These are phyloP conservation scores for Lobulomyces angularis DNA, from an alignment of 192 early-diverging fungal genomes.

Conservation along the genomic window DNA sequence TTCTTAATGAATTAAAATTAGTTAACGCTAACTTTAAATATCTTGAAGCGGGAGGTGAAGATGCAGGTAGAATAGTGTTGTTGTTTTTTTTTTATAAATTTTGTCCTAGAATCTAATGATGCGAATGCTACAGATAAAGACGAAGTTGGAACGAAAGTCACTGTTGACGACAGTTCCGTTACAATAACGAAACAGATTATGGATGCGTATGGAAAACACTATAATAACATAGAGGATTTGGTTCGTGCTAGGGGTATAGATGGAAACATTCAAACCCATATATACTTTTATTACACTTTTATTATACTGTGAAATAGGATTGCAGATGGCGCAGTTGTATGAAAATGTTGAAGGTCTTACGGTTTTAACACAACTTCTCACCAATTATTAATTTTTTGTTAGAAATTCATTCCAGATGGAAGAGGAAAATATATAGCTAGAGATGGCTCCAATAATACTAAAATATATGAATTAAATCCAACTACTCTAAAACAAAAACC, in stretches of 20 bases:
- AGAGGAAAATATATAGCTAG: slow-evolving; percentile 17
- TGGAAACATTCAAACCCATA: too few species aligned
- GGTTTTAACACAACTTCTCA: slow-evolving; percentile 9
- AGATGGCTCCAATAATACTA: slow-evolving; percentile 17
- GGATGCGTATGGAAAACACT: neutral
- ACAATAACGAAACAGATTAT: slow-evolving; percentile 1
- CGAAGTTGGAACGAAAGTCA: slow-evolving; percentile 2
- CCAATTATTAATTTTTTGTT: too few species aligned
- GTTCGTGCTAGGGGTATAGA: slow-evolving; percentile 1
- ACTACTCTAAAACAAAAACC: slow-evolving; percentile 54
- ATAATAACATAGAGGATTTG: neutral
- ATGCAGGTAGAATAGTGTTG: too few species aligned
- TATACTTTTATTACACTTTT: too few species aligned
- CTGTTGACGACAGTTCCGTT: slow-evolving; percentile 7
- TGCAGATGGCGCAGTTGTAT: slow-evolving; percentile 22
- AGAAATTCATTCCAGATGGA: slow-evolving; percentile 27
- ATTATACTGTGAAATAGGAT: too few species aligned
- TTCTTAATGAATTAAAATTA: slow-evolving; percentile 55
- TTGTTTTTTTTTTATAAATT: slow-evolving; percentile 1
- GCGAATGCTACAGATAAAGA: neutral
- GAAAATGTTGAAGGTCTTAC: slow-evolving; percentile 32
- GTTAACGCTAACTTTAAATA: slow-evolving; percentile 35
- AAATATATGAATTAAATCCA: slow-evolving; percentile 66
- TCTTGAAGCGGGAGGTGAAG: slow-evolving; percentile 6
- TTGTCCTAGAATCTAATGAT: too few species aligned